Percentiles rank a stretch among this genome's conserved stretches.
Conservation (phyloP, 2,329 filamentous ascomycete genomes). For the Apiospora arundinis region DNA sequence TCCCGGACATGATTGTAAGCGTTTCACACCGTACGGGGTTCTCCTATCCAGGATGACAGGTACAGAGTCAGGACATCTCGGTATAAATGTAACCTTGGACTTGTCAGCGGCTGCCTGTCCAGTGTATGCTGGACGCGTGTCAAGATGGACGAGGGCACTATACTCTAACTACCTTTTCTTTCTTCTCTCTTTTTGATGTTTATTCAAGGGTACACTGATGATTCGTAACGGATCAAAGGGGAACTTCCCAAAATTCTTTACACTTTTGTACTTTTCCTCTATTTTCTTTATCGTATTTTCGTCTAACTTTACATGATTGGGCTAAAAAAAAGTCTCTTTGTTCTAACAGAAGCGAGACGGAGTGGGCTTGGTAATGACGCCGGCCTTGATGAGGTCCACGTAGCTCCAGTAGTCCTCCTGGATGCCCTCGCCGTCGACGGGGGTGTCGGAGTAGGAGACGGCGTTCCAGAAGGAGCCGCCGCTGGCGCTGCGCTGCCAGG, state of each 20-base stretch:
- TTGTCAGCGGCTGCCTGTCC: not conserved
- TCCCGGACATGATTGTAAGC: too few relatives aligned
- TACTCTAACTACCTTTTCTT: not conserved
- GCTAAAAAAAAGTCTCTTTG: too few relatives aligned
- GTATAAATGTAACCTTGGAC: not conserved
- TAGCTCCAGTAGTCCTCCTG: slow-evolving; percentile 24
- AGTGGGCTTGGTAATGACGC: slow-evolving; percentile 2
- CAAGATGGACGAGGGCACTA: not conserved
- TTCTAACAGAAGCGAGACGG: not conserved
- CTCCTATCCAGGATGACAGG: too few relatives aligned
- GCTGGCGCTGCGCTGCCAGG: slow-evolving; percentile 39
- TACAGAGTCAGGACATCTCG: too few relatives aligned
- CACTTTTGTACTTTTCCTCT: too few relatives aligned
- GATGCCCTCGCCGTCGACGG: slow-evolving; percentile 26
- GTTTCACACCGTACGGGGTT: too few relatives aligned
- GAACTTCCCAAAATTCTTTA: too few relatives aligned
- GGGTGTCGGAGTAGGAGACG: slow-evolving; percentile 27
- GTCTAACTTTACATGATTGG: not conserved
- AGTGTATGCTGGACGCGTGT: not conserved
- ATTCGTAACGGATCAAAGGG: too few relatives aligned
- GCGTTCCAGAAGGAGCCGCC: slow-evolving; percentile 41
- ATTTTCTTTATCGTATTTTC: too few relatives aligned
- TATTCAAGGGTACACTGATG: too few relatives aligned
- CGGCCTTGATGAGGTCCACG: slow-evolving; percentile 20
- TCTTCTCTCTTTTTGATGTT: not conserved